Evolutionary conservation across 202 grass and related monocot species (phyloP), one percentile per base, ranked within the genome.

Genomic region (Panicum virgatum): DNA sequence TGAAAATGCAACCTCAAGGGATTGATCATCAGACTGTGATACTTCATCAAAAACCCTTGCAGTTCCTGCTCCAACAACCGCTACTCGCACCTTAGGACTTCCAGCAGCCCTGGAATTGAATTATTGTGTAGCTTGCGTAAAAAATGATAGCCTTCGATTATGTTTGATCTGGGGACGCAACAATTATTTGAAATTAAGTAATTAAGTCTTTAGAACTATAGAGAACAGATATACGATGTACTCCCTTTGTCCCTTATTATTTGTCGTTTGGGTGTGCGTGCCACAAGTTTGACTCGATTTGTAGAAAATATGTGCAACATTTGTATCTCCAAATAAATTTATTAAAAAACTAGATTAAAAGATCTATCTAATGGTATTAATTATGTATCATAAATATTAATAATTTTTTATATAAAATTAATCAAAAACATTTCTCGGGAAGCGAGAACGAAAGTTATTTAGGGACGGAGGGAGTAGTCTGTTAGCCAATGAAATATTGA

Each of bases 1-100:
- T 85, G 90, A 91, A 89, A 98, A 98, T 82, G 92, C 89, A 89
- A 96, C 36, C 53, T 96, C 90, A 88, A 98, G 83, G 70, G 84
- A 77, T 77, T 76, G 73, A 77, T 87, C 77, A 81, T 64, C 54
- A 59, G 64, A 87, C 12, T 83, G 67, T 36, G 83, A 71, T 47
- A 72, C 66, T 72, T 98, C 92, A 38, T 93, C 42, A 43, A 98
- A 93, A 80, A 87, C 74, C 47, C 64, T 93, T 68, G 89, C 89
- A 44, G 92, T 98, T 60, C 96, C 96, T 70, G 52, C 76, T 84
- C 96, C 92, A 51, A 98, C 92, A 69, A 96, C 96, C 34, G 88
- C 90, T 79, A 96, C 65, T 85, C 25, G 85, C 39, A 96, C 96
- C 94, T 89, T 98, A 58, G 96, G 96, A 83, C 84, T 90, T 85